These are phyloP conservation scores for Fremontodendron californicum DNA, from an alignment of 345 rosid species.

Conservation along the genomic window DNA sequence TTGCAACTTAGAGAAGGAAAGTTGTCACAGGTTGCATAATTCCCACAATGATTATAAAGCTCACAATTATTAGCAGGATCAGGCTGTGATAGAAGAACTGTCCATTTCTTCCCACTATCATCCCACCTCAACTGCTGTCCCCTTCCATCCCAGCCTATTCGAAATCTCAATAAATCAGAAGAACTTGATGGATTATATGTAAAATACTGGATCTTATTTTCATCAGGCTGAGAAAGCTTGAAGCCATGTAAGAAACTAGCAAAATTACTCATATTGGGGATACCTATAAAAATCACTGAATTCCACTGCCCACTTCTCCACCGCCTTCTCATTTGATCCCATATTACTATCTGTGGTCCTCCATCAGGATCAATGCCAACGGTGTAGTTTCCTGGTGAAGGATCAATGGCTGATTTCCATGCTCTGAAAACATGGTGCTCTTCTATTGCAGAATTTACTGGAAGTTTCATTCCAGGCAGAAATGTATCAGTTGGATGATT, in stretches of 20 bases:
- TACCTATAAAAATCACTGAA: conserved; percentile 43
- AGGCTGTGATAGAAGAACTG: conserved; percentile 42
- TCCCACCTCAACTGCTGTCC: conserved; percentile 60
- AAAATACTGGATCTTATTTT: conserved; percentile 41
- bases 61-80: conserved; percentile 59
- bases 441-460: conserved; percentile 33
- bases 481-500: conserved; percentile 53
- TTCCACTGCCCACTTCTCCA: conserved; percentile 94
- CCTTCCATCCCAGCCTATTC: conserved; percentile 41
- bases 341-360: conserved; percentile 67
- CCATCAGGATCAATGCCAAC: conserved; percentile 55
- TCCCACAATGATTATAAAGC: conserved; percentile 65
- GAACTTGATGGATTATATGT: conserved; percentile 39
- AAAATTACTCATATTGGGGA: conserved; percentile 36
- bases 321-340: conserved; percentile 41
- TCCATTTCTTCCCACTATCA: conserved; percentile 36
- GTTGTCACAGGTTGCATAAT: conserved; percentile 51
- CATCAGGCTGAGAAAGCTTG: conserved; percentile 29
- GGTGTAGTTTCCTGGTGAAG: conserved; percentile 54
- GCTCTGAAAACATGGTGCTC: conserved; percentile 41
- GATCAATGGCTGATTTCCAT: conserved; percentile 60
- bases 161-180: conserved; percentile 48
- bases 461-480: conserved; percentile 54
- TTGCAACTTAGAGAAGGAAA: conserved; percentile 32
- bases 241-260: conserved; percentile 49